These are phyloP conservation scores for Oxyria digyna DNA, from an alignment of 148 eudicot species.

Conservation along the genomic window DNA sequence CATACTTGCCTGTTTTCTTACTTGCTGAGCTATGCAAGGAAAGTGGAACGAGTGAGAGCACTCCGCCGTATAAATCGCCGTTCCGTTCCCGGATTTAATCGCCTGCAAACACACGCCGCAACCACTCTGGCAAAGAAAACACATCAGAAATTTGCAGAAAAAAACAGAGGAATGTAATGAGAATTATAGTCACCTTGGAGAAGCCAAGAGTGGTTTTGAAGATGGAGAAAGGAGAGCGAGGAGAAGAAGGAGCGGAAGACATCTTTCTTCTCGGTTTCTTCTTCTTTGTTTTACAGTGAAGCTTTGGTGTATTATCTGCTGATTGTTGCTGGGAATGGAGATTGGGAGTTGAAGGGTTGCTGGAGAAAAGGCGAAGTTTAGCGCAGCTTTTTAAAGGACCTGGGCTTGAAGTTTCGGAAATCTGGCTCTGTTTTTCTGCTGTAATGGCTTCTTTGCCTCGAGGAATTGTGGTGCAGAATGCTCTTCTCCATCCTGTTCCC, in stretches of 20 bases:
- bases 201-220: constrained; percentile 58
- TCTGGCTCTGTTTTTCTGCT: not conserved
- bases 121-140: constrained; percentile 33
- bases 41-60: constrained; percentile 81
- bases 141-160: not conserved
- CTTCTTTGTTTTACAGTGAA: constrained; percentile 24
- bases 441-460: constrained; percentile 23
- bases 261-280: constrained; percentile 13
- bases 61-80: constrained; percentile 73
- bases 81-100: constrained; percentile 52
- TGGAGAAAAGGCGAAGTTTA: constrained; percentile 9
- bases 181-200: constrained; percentile 33
- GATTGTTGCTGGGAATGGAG: constrained; percentile 25
- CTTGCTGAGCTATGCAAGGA: constrained; percentile 54
- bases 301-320: constrained; percentile 29
- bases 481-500: constrained; percentile 90
- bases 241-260: constrained; percentile 35
- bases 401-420: not conserved
- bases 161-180: not conserved
- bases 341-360: constrained; percentile 11
- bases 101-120: constrained; percentile 78
- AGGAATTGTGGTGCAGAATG: constrained; percentile 69
- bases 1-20: constrained; percentile 27
- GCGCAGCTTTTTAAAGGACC: not conserved
- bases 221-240: constrained; percentile 85